Percentiles rank a stretch among this genome's conserved stretches.
Conservation (phyloP, 2,329 filamentous ascomycete species). For the Arthroderma uncinatum region DNA sequence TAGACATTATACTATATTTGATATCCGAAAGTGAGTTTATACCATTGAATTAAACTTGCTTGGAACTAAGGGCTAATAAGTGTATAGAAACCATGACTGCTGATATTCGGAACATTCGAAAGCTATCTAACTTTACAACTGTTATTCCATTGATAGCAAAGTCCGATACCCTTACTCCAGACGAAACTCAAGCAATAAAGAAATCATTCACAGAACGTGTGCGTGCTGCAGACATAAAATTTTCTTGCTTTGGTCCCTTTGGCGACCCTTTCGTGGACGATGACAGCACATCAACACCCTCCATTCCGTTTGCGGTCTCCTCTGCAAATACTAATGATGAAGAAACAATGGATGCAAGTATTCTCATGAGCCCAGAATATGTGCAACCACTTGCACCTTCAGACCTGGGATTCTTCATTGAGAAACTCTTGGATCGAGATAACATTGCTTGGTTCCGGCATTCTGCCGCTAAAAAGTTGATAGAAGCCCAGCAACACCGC, state of each 20-base stretch:
- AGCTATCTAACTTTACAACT: slow-evolving; percentile 63
- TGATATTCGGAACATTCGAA: slow-evolving; percentile 62
- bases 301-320: slow-evolving; percentile 62
- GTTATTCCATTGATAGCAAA: slow-evolving; percentile 73
- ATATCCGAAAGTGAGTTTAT: slow-evolving; percentile 53
- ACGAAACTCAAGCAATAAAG: slow-evolving; percentile 51
- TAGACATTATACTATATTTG: slow-evolving; percentile 78
- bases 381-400: slow-evolving; percentile 66
- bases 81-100: slow-evolving; percentile 44
- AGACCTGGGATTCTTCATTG: slow-evolving; percentile 60
- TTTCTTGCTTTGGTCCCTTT: slow-evolving; percentile 53
- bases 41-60: not conserved
- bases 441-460: slow-evolving; percentile 74
- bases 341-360: slow-evolving; percentile 81
- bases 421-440: slow-evolving; percentile 63
- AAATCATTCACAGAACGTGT: slow-evolving; percentile 32
- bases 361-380: slow-evolving; percentile 88
- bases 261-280: slow-evolving; percentile 18
- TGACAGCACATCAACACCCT: slow-evolving; percentile 20
- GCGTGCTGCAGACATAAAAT: slow-evolving; percentile 43
- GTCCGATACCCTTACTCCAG: slow-evolving; percentile 54
- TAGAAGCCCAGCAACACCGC: slow-evolving; percentile 51
- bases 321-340: slow-evolving; percentile 59
- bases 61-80: not conserved
- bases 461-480: slow-evolving; percentile 67